These are phyloP conservation scores for Niebla homalea DNA, from an alignment of 495 filamentous ascomycete species.

Conservation along the genomic window DNA sequence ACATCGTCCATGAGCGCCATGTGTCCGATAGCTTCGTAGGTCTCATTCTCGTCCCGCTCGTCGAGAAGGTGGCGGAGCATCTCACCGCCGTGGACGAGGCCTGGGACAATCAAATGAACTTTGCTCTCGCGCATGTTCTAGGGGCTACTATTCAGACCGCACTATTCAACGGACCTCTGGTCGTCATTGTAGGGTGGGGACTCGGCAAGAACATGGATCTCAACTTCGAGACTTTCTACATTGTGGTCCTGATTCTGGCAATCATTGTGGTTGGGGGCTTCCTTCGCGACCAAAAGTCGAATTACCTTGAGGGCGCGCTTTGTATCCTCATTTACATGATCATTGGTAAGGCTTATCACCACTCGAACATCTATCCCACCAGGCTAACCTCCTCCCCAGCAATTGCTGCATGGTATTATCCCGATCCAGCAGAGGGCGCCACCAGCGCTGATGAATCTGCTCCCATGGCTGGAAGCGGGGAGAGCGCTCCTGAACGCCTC, in stretches of 20 bases:
- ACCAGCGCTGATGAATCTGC: not conserved
- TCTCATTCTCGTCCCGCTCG: conserved; percentile 59
- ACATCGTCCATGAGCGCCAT: conserved; percentile 46
- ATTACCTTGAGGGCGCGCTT: conserved; percentile 66
- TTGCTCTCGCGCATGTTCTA: conserved; percentile 80
- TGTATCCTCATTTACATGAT: conserved; percentile 51
- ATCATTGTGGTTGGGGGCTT: conserved; percentile 81
- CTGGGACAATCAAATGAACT: conserved; percentile 78
- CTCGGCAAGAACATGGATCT: conserved; percentile 56
- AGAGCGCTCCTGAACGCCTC: not conserved
- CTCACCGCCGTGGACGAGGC: conserved; percentile 85
- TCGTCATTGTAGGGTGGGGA: conserved; percentile 80
- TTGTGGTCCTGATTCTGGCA: conserved; percentile 72
- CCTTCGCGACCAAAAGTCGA: conserved; percentile 63
- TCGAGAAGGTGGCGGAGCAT: conserved; percentile 88
- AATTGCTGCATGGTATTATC: conserved; percentile 13
- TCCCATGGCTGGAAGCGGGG: not conserved
- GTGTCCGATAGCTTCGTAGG: conserved; percentile 74
- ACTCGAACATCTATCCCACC: not conserved
- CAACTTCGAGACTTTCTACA: conserved; percentile 79
- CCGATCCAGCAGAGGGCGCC: not conserved
- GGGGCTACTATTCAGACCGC: conserved; percentile 84
- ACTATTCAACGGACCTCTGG: conserved; percentile 73
- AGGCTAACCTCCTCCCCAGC: not conserved
- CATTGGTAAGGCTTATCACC: conserved; percentile 26